Conservation (phyloP, 2,329 filamentous ascomycete genomes). For the Trichoderma sp. region DNA sequence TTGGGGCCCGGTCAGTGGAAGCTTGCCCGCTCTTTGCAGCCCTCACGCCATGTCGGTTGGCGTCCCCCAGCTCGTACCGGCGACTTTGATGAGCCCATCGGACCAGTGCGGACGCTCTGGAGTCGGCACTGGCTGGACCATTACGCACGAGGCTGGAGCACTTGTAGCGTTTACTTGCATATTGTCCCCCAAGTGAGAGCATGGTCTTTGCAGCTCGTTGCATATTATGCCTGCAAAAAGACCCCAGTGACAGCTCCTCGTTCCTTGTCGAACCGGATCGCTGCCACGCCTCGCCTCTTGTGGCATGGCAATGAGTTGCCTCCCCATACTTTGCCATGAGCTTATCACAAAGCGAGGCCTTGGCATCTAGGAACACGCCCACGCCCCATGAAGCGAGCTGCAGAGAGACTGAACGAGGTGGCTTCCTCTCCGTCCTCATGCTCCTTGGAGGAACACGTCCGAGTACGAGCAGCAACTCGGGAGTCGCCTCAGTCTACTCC, state of each 20-base stretch:
- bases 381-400: neutral
- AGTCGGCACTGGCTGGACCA: constrained; percentile 12
- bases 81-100: constrained; percentile 1
- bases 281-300: constrained; percentile 21
- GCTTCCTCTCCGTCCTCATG: neutral
- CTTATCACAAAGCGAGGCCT: constrained; percentile 25
- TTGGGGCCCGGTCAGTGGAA: constrained; percentile 16
- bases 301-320: neutral
- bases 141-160: constrained; percentile 17
- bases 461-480: neutral
- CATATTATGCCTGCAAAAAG: neutral
- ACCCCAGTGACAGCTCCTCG: neutral
- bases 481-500: neutral
- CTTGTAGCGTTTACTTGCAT: constrained; percentile 7
- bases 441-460: neutral
- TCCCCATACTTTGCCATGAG: constrained; percentile 27
- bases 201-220: neutral
- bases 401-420: neutral
- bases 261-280: constrained; percentile 25
- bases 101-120: constrained; percentile 4
- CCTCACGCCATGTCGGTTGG: constrained; percentile 23
- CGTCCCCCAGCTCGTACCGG: constrained; percentile 1
- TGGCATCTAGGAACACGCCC: constrained; percentile 27
- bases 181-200: constrained; percentile 11
- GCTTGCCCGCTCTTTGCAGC: constrained; percentile 20